Base-by-base conservation (phyloP, 163 green algal genomes). In the Botryococcus braunii region DNA sequence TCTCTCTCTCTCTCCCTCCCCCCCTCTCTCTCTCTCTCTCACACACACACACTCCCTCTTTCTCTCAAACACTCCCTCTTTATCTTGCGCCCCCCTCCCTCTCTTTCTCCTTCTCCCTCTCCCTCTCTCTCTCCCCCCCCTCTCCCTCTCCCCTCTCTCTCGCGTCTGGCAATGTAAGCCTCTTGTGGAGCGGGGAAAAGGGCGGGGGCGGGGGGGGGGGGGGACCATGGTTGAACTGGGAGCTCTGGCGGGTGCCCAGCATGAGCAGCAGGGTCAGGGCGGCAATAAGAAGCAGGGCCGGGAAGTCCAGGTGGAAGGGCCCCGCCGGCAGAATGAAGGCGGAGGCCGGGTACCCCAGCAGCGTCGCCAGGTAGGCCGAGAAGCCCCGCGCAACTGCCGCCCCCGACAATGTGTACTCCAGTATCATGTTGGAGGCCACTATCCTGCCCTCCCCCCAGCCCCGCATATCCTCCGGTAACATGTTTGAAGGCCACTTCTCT, bases 401-500 rank as follows among this genome's bases (percentile, higher is more conserved):
- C 0, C 72, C 74, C 8, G 77, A 88, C 32, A 95, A 74, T 0
- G 80, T 86, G 73, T 89, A 92, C 73, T 95, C 87, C 60, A 92
- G 72, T 1, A 89, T 69, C 63, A 95, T 82, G 75, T 87, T 85
- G 66, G 75, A 87, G 3, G 79, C 86, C 6, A 79, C 79, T 3
- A 86, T 80, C 84, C 82, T 90, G 77, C 29, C n/a, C n/a, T n/a
- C n/a, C n/a, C n/a, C n/a, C n/a, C n/a, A n/a, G n/a, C n/a, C n/a
- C n/a, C n/a, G n/a, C n/a, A n/a, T n/a, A n/a, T n/a, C n/a, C n/a
- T n/a, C n/a, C n/a, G n/a, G n/a, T n/a, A n/a, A n/a, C n/a, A n/a
- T n/a, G n/a, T n/a, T n/a, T n/a, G n/a, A n/a, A n/a, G n/a, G n/a
- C n/a, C n/a, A n/a, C n/a, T n/a, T n/a, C n/a, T n/a, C n/a, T n/a